Evolutionary conservation across 441 rosid species (phyloP).

Genomic region (Aleurites moluccanus): DNA sequence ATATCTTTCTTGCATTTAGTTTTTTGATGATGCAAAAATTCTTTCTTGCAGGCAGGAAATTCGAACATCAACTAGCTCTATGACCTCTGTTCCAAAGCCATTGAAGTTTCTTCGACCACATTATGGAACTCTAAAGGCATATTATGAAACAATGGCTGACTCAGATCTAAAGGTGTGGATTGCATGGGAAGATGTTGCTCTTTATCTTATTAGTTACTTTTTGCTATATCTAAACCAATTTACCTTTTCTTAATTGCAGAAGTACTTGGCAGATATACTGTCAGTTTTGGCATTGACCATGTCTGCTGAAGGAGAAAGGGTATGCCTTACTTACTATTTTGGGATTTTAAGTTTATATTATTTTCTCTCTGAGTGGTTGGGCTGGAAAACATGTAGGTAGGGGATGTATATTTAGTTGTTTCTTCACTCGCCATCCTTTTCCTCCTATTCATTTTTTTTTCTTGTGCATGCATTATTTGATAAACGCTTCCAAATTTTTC

Average conservation of each 20-base stretch:
- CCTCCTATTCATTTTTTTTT: background rate
- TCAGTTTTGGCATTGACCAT: conserved; percentile 94
- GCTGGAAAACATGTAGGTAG: background rate
- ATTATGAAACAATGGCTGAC: conserved; percentile 59
- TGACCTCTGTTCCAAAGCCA: conserved; percentile 97
- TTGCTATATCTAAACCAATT: background rate
- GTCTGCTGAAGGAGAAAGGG: conserved; percentile 98
- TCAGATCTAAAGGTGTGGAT: conserved; percentile 67
- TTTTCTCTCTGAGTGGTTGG: conserved; percentile 2
- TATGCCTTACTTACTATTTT: conserved; percentile 33
- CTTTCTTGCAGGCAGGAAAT: conserved; percentile 72
- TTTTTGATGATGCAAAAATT: background rate
- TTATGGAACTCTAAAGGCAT: conserved; percentile 81
- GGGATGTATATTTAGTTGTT: background rate
- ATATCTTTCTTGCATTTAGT: background rate
- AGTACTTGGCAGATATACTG: conserved; percentile 79
- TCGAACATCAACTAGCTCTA: conserved; percentile 83
- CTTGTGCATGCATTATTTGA: background rate
- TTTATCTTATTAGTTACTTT: background rate
- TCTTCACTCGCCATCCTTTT: background rate
- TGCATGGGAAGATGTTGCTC: conserved; percentile 18
- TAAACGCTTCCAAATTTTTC: background rate
- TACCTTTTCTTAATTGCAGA: conserved; percentile 52
- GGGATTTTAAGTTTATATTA: conserved; percentile 11
- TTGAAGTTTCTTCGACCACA: conserved; percentile 97